phyloP scores from a whole-genome alignment of 2,329 filamentous ascomycete species.

The Sporothrix inflata region DNA sequence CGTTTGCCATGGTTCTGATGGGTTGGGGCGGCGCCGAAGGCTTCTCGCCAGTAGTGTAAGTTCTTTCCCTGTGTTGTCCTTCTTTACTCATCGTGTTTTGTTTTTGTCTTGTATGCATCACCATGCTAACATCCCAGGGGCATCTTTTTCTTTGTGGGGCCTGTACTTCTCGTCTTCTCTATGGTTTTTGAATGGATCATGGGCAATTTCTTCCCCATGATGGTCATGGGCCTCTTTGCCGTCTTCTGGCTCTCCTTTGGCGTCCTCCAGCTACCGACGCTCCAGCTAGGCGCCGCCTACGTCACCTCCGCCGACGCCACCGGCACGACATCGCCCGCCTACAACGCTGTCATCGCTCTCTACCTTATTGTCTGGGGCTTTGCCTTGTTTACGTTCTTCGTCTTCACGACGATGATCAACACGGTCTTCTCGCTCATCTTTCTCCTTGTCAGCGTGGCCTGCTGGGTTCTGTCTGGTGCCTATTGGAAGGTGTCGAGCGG shows the following conservation, averaged over 20 bases:
- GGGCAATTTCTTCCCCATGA: constrained; percentile 14
- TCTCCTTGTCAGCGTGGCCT: constrained; percentile 11
- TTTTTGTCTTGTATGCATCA: too few species aligned
- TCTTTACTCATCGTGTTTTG: too few species aligned
- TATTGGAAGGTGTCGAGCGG: background rate
- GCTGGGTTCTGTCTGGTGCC: background rate
- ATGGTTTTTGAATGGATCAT: constrained; percentile 15
- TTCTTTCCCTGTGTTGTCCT: background rate
- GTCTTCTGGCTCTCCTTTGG: constrained; percentile 13
- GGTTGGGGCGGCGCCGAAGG: constrained; percentile 8
- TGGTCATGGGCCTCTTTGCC: constrained; percentile 18
- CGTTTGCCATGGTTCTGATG: constrained; percentile 1
- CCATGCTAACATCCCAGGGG: background rate
- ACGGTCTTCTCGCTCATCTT: background rate
- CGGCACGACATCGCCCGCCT: background rate
- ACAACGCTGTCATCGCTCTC: constrained; percentile 7
- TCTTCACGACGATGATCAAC: constrained; percentile 19
- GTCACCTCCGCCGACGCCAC: background rate
- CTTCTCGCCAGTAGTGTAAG: background rate
- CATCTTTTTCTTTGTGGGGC: constrained; percentile 6
- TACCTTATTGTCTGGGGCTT: constrained; percentile 10
- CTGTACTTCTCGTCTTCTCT: background rate
- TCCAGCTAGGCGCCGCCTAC: background rate
- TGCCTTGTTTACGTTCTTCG: background rate
- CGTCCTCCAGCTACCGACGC: constrained; percentile 1